phyloP scores from a whole-genome alignment of 306 rosid species.

The Parietaria judaica region DNA sequence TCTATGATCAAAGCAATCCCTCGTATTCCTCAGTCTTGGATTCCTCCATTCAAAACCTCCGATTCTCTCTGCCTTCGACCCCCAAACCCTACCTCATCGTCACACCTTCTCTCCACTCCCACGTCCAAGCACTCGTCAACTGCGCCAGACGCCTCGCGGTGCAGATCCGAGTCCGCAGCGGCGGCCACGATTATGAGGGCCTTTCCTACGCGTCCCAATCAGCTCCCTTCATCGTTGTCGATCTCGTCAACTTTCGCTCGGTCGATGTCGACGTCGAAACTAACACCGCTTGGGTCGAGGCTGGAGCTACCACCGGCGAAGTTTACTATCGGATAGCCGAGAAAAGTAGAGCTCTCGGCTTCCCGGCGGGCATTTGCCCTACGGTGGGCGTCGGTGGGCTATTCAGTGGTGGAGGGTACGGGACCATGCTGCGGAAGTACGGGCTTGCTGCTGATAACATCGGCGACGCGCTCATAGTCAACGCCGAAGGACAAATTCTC shows the following conservation, averaged over 20 bases:
- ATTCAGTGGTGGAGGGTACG: not conserved
- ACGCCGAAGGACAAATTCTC: not conserved
- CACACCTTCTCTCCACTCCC: not conserved
- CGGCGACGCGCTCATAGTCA: not conserved
- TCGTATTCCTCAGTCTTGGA: not conserved
- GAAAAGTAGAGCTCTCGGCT: not conserved
- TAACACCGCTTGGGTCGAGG: not conserved
- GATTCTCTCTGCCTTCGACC: not conserved
- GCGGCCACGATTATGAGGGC: constrained; percentile 1
- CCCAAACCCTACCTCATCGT: not conserved
- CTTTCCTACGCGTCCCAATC: not conserved
- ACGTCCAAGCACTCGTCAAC: not conserved
- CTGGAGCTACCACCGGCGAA: not conserved
- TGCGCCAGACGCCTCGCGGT: not conserved
- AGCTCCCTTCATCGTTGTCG: not conserved
- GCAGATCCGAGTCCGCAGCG: not conserved
- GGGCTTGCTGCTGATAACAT: not conserved
- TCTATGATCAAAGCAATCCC: not conserved
- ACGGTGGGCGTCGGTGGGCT: not conserved
- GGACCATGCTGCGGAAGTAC: not conserved
- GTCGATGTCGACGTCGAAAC: not conserved
- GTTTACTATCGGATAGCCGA: not conserved
- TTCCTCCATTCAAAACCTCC: not conserved
- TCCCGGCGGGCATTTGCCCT: not conserved
- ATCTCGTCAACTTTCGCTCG: not conserved